Base-by-base conservation (phyloP, 1,139 yeast genomes). In the Geotrichum restrictum region DNA sequence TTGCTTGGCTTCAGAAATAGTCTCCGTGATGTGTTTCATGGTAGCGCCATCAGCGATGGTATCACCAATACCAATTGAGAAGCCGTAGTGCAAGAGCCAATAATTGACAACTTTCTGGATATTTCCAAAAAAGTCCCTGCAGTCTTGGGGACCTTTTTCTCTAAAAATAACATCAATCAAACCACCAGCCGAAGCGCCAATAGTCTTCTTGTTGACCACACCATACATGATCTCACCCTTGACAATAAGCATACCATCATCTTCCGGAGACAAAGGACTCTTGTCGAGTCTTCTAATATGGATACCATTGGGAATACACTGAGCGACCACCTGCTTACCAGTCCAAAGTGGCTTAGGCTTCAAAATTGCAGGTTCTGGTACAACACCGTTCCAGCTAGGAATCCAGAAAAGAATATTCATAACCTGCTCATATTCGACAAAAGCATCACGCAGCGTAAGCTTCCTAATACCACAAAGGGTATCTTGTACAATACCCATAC, bases 401-500 rank as follows among this genome's bases (percentile, higher is more conserved):
- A 94, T 89, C 98, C 98, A 94, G 70, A 86, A 91, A 60, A 93
- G 77, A 76, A 93, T 87, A 68, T 93, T 93, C 94, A 94, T 87
- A 51, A 93, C 96, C 72, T 89, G 95, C 61, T 88, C 96, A 67
- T 84, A 88, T 61, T 88, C 96, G 57, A 94, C 76, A 65, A 89
- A 93, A 40, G 76, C 80, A 68, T 93, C 98, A 68, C 96, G 83
- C 59, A 88, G 75, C 0, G 98, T 91, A 87, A 93, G 81, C 68
- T 94, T 93, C 73, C 98, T 85, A 56, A 93, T 79, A 76, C 98
- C 99, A 80, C 97, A 89, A 61, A 93, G 75, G 0, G 99, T 91
- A 72, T 93, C 99, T 75, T 93, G 99, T 58, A 93, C 98, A 76
- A 93, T 93, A 75, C 98, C 99, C 99, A 93, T 93, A 61, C 95